Evolutionary conservation across 2,329 filamentous ascomycete species (phyloP).

Genomic region (Metarhizium humberi): DNA sequence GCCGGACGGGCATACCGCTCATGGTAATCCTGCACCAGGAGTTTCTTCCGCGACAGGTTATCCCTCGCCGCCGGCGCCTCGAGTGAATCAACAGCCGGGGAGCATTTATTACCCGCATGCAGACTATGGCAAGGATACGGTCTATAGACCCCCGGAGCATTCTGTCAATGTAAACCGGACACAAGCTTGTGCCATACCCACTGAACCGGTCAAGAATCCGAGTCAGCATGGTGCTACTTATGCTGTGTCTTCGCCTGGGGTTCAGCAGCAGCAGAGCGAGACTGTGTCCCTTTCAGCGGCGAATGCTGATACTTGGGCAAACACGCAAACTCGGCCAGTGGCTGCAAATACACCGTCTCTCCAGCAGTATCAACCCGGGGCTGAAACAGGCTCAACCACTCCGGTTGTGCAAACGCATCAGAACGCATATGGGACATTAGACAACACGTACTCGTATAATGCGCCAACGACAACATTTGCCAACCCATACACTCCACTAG

Average conservation of each 20-base stretch:
- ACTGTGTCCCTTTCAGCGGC: background rate
- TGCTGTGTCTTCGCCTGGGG: background rate
- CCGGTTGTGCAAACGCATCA: background rate
- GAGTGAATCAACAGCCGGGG: background rate
- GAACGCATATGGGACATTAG: background rate
- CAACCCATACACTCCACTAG: background rate
- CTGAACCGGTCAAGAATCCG: background rate
- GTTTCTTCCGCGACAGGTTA: background rate
- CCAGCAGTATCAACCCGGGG: background rate
- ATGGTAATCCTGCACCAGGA: rapidly evolving
- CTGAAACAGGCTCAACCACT: background rate
- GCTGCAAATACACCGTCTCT: background rate
- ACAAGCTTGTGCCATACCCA: background rate
- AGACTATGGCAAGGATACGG: background rate
- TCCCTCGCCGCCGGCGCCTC: background rate
- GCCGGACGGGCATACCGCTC: background rate
- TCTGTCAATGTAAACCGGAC: background rate
- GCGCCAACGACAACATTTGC: background rate
- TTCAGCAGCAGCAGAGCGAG: background rate
- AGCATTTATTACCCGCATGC: background rate
- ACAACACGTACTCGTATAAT: background rate
- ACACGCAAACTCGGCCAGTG: background rate
- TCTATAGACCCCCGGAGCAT: background rate
- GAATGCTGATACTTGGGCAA: background rate
- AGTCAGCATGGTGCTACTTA: background rate